Conservation (phyloP, 2,329 filamentous ascomycete species). For the Monilinia fructicola region DNA sequence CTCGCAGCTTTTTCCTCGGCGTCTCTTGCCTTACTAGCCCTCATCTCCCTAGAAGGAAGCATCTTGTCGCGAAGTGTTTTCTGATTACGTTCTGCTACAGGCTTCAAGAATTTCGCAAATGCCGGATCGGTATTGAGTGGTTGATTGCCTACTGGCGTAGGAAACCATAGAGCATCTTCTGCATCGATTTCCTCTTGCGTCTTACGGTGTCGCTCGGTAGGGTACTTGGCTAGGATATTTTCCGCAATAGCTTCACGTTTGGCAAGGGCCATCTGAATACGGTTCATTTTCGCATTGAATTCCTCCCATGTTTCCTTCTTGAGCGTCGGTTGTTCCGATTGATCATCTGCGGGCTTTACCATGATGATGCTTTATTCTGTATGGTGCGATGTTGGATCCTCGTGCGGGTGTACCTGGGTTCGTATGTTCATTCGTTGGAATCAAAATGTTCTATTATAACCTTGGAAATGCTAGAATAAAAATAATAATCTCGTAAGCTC, state of each 20-base stretch:
- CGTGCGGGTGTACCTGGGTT: slow-evolving; percentile 7
- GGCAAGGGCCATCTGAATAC: slow-evolving; percentile 39
- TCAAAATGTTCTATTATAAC: not conserved
- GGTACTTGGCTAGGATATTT: slow-evolving; percentile 33
- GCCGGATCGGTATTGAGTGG: slow-evolving; percentile 39
- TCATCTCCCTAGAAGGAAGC: slow-evolving; percentile 37
- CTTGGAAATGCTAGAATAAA: not conserved
- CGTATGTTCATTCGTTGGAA: slow-evolving; percentile 14
- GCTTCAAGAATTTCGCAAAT: slow-evolving; percentile 37
- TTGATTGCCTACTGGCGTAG: slow-evolving; percentile 35
- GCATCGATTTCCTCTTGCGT: slow-evolving; percentile 41
- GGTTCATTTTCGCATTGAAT: slow-evolving; percentile 39
- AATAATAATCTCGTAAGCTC: not conserved
- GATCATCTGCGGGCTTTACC: slow-evolving; percentile 14
- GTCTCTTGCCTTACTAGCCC: slow-evolving; percentile 40
- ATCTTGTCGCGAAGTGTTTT: slow-evolving; percentile 40
- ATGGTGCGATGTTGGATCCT: slow-evolving; percentile 10
- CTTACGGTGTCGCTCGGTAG: slow-evolving; percentile 35
- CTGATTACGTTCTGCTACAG: slow-evolving; percentile 37
- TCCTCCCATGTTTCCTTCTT: slow-evolving; percentile 36
- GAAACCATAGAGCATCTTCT: slow-evolving; percentile 39
- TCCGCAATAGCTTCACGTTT: slow-evolving; percentile 39
- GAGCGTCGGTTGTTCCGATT: slow-evolving; percentile 28
- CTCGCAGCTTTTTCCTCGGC: slow-evolving; percentile 40
- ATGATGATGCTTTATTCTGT: slow-evolving; percentile 17